Percentiles rank a stretch among this genome's conserved stretches.
These are phyloP conservation scores for Phanerochaete sordida DNA, from an alignment of 768 basidiomycete genomes.

Conservation along the genomic window DNA sequence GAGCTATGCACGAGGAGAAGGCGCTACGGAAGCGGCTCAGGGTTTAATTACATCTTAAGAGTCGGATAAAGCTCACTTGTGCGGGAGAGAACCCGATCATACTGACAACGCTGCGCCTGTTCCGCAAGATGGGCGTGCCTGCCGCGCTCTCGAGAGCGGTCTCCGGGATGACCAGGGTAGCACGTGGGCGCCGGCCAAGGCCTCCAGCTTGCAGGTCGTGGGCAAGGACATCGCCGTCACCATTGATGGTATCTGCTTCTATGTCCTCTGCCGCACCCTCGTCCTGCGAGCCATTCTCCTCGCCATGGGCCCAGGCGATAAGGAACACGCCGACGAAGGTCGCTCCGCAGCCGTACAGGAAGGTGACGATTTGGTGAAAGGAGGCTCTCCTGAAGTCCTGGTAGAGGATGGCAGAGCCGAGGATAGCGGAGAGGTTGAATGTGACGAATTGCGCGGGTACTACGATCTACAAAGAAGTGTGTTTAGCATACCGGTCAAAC, in stretches of 20 bases:
- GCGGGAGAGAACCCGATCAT: slow-evolving; percentile 73
- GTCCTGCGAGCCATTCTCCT: slow-evolving; percentile 23
- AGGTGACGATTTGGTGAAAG: slow-evolving; percentile 80
- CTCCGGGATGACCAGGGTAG: slow-evolving; percentile 48
- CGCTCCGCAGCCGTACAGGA: slow-evolving; percentile 83
- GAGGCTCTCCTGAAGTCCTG: slow-evolving; percentile 85
- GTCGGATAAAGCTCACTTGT: slow-evolving; percentile 41
- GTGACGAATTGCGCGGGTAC: slow-evolving; percentile 95
- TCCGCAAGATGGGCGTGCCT: slow-evolving; percentile 40
- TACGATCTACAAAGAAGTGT: slow-evolving; percentile 53
- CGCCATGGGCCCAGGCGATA: slow-evolving; percentile 62
- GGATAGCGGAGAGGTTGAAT: slow-evolving; percentile 90
- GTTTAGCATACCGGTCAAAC: background rate
- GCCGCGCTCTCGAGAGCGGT: slow-evolving; percentile 25
- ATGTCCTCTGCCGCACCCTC: slow-evolving; percentile 25
- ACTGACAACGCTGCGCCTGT: slow-evolving; percentile 53
- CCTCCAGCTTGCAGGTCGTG: background rate
- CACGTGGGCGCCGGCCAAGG: slow-evolving; percentile 33
- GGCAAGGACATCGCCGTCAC: background rate
- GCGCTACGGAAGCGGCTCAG: slow-evolving; percentile 35
- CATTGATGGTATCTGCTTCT: slow-evolving; percentile 20
- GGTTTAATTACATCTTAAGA: background rate
- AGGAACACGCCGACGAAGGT: slow-evolving; percentile 90
- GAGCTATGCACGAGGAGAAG: slow-evolving; percentile 66
- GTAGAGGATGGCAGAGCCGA: slow-evolving; percentile 91